Conservation (phyloP, 176 grass and related monocot genomes). For the Aegilops tauschii region DNA sequence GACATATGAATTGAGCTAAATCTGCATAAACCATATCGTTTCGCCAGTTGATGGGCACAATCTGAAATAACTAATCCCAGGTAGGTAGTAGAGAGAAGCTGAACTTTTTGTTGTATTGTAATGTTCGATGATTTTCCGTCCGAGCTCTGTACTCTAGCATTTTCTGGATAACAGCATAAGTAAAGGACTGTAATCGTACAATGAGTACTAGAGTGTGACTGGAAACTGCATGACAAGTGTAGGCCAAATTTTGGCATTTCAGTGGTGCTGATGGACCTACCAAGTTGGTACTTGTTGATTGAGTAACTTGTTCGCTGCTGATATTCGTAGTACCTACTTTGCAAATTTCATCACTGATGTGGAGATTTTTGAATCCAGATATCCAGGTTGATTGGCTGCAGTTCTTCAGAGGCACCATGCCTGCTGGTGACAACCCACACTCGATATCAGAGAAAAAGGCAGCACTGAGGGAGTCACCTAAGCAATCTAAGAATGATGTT, state of each 20-base stretch:
- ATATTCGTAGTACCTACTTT: neutral
- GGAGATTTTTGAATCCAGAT: conserved; percentile 26
- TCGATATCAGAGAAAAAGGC: conserved; percentile 65
- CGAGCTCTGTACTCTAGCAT: neutral
- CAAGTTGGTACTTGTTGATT: neutral
- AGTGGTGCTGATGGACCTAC: neutral
- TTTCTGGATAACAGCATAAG: neutral
- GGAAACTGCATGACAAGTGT: neutral
- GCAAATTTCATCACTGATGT: neutral
- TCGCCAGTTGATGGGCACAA: neutral
- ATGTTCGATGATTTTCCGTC: neutral
- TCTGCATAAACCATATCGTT: neutral
- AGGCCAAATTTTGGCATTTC: neutral
- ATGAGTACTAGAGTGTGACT: neutral
- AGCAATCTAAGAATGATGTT: conserved; percentile 38
- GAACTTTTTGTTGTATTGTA: neutral
- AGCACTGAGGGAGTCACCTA: conserved; percentile 61
- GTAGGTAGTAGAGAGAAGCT: neutral
- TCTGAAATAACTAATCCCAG: neutral
- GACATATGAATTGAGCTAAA: neutral
- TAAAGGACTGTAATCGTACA: neutral
- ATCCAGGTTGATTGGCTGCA: conserved; percentile 8
- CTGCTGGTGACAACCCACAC: conserved; percentile 55
- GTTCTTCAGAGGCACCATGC: conserved; percentile 32
- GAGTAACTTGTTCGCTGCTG: neutral